Percentiles rank a stretch among this genome's conserved stretches.
These are phyloP conservation scores for Talaromyces nanjingensis DNA, from an alignment of 495 filamentous ascomycete genomes.

Conservation along the genomic window DNA sequence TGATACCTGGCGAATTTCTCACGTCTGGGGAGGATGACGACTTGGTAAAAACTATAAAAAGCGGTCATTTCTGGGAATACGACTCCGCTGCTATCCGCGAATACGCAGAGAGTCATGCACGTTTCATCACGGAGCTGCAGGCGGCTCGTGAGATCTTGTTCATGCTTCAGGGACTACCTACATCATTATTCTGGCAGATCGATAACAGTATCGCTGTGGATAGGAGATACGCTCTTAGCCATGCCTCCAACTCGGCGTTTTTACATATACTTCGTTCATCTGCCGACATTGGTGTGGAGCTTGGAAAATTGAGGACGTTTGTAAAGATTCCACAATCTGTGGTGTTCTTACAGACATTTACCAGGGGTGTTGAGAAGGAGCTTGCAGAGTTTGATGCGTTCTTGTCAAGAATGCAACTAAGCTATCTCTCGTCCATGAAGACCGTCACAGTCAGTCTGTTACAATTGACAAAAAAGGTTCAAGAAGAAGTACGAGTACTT, in stretches of 20 bases:
- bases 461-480: conserved; percentile 53
- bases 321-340: conserved; percentile 25
- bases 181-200: conserved; percentile 53
- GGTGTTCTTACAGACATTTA: conserved; percentile 50
- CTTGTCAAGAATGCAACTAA: conserved; percentile 37
- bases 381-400: conserved; percentile 34
- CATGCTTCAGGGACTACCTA: conserved; percentile 77
- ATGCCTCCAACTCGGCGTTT: conserved; percentile 31
- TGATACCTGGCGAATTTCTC: conserved; percentile 32
- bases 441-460: conserved; percentile 48
- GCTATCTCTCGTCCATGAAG: conserved; percentile 28
- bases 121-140: conserved; percentile 63
- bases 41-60: conserved; percentile 40
- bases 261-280: conserved; percentile 34
- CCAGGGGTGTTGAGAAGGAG: conserved; percentile 36
- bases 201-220: conserved; percentile 34
- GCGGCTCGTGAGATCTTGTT: conserved; percentile 71
- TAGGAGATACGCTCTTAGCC: conserved; percentile 29
- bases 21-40: conserved; percentile 27
- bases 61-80: conserved; percentile 60
- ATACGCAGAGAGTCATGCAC: conserved; percentile 28
- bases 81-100: conserved; percentile 17
- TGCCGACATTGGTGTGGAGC: conserved; percentile 34
- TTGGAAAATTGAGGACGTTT: conserved; percentile 45
- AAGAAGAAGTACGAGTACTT: conserved; percentile 46